Base-by-base conservation (phyloP, 192 early-diverging fungal species). In the Umbelopsis sp. region DNA sequence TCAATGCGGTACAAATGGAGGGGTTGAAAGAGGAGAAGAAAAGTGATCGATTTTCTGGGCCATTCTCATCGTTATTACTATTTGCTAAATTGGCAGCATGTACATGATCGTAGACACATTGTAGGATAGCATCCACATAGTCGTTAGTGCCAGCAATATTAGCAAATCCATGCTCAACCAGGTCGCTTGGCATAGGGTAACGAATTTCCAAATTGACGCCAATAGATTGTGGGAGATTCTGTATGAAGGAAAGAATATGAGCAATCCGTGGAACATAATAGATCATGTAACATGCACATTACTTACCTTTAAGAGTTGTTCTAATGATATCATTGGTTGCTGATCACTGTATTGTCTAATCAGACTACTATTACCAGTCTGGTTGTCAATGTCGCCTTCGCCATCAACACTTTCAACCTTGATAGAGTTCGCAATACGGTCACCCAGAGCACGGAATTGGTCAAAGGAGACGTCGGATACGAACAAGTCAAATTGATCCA, bases 11-110 rank as follows among this genome's bases (percentile, higher is more conserved):
- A 82, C 98, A 99, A 0, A 97, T 89, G 21, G 87, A 82, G 17
- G 95, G 93, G 76, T 95, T 97, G 80, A 94, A 95, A 3, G 95
- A 96, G 25, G 90, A 92, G 77, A 98, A 97, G 74, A 99, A 92
- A 31, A 72, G n/a, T 8, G 74, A 71, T 43, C 77, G 72, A 34
- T 17, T 62, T 7, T 9, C 16, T 16, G 36, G 31, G 11, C 22
- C 65, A 25, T 32, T 24, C 10, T 70, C 70, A 38, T 73, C 72
- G 50, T 34, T 71, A 67, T 34, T 81, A 59, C 17, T 77, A 69
- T 26, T 68, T 71, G 56, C 56, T 14, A 62, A 7, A 20, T 12
- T 47, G n/a, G 69, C 45, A 20, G 44, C 77, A 68, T 72, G 81
- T 32, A 75, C 89, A 81, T 86, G 84, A 79, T 95, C 91, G 71